Base-by-base conservation (phyloP, 2,329 filamentous ascomycete species). In the Helotiales sp. region DNA sequence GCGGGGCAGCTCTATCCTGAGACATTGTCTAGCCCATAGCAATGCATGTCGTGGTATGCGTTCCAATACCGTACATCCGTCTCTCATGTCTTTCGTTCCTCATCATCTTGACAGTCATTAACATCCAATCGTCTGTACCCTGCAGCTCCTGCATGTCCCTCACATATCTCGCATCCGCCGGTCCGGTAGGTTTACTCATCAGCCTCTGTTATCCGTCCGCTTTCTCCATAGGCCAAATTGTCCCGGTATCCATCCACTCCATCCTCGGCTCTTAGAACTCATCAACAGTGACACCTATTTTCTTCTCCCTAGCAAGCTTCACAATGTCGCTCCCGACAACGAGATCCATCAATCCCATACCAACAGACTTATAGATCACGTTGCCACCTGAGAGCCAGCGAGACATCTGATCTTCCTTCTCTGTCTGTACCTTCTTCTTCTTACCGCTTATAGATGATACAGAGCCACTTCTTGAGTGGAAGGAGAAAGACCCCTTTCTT, bases 341-440 rank as follows among this genome's bases (percentile, higher is more conserved):
- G 22, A 89, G 70, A 65, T 89, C 86, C 85, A 88, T 88, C 51
- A 88, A 69, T 0, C 85, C 86, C 48, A 88, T 70, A 0, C 86
- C 86, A 0, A 89, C 86, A 60, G 82, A 84, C 76, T 88, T 89
- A 69, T 88, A 89, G 7, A 89, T 79, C 19, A 89, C 85, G 58
- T 86, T 88, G 0, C 86, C 86, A 2, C 77, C 76, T 56, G 79
- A 75, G 55, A 88, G 69, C 85, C 85, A 87, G 19, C 76, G 73
- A 27, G 76, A 74, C 54, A 86, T 72, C 10, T 79, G 74, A 52
- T 83, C 76, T 51, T 83, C 78, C 58, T 75, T 75, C 27, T 66
- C 64, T 1, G 57, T 64, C 51, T 70, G 64, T 19, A 38, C 40
- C 31, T 58, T 58, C 36, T 66, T 63, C 31, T 57, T 63, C 42